These are phyloP conservation scores for Aspergillus neotritici DNA, from an alignment of 2,329 filamentous ascomycete species.

Conservation along the genomic window DNA sequence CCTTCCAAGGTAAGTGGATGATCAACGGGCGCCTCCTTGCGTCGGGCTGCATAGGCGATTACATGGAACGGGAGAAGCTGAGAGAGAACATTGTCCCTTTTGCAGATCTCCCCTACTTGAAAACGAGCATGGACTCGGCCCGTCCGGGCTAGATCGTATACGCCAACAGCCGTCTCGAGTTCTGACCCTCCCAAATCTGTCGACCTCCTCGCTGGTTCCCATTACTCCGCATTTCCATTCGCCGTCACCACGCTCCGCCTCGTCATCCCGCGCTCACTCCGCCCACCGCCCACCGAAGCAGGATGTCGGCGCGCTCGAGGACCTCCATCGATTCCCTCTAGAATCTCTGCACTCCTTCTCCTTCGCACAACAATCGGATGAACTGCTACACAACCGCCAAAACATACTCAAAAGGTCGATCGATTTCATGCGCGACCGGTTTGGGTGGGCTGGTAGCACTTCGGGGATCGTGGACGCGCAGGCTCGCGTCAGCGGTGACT, in stretches of 20 bases:
- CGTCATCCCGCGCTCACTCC: constrained; percentile 50
- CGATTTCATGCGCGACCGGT: constrained; percentile 91
- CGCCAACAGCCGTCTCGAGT: constrained; percentile 70
- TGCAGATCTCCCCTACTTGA: constrained; percentile 75
- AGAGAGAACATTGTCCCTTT: constrained; percentile 11
- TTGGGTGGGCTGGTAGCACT: constrained; percentile 72
- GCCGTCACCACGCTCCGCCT: constrained; percentile 64
- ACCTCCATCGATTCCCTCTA: constrained; percentile 84
- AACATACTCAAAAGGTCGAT: constrained; percentile 89
- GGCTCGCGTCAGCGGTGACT: constrained; percentile 72
- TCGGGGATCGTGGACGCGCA: constrained; percentile 76
- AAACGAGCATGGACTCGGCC: constrained; percentile 79
- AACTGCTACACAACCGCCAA: constrained; percentile 83
- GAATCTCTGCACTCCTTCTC: constrained; percentile 98
- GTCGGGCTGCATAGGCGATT: constrained; percentile 5
- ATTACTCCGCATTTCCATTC: constrained; percentile 58
- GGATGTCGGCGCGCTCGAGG: constrained; percentile 69
- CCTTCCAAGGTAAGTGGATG: constrained; percentile 62
- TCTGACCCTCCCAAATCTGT: constrained; percentile 59
- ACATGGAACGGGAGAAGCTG: constrained; percentile 9
- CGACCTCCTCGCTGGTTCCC: constrained; percentile 58
- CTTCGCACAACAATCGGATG: constrained; percentile 91
- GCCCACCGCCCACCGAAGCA: constrained; percentile 57
- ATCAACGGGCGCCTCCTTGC: constrained; percentile 15
- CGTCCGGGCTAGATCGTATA: constrained; percentile 86